Evolutionary conservation across 441 rosid genomes (phyloP), one percentile per base, ranked within the genome.

Genomic region (Francoa sonchifolia): DNA sequence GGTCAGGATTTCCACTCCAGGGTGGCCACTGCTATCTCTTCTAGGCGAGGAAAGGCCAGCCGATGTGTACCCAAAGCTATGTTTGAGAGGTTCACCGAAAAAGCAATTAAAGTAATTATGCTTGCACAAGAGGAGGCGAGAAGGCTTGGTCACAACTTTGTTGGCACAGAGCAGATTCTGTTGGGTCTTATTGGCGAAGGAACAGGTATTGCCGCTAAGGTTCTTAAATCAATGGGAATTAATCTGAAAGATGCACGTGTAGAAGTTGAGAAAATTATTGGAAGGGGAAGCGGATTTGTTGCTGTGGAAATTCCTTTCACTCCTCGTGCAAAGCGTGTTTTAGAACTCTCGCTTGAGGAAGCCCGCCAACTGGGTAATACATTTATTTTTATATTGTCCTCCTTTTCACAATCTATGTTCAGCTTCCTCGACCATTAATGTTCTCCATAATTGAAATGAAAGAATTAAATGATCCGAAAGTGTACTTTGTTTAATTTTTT

Each of bases 51-150:
- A 19, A 79, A 48, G 55, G 71, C 69, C 41, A 61, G 71, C 44
- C 55, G 88, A 22, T 61, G 59, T 52, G 71, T 51, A 4, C 42
- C 77, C 21, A 79, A 66, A 52, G 97, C 99, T 31, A 86, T 90
- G 99, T 86, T 86, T 63, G 95, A 90, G 68, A 76, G 95, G 19
- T 90, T 90, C 55, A 86, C 99, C 0, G 96, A 90, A 61, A 86
- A 90, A 57, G 86, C 96, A 35, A 90, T 90, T 46, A 86, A 90
- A 73, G 99, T 86, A n/a, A 90, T 90, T 29, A 83, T 86, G 99
- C 85, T 83, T 60, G 75, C 99, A 23, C 99, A 90, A 59, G 99
- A 90, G 73, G 99, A 90, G 67, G 96, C 99, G 9, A 67, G 92
- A 50, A 72, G 99, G 37, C 94, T 90, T 45, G 96, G 99, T 36